phyloP scores from a whole-genome alignment of 2,329 filamentous ascomycete species.

The Beauveria medogensis region DNA sequence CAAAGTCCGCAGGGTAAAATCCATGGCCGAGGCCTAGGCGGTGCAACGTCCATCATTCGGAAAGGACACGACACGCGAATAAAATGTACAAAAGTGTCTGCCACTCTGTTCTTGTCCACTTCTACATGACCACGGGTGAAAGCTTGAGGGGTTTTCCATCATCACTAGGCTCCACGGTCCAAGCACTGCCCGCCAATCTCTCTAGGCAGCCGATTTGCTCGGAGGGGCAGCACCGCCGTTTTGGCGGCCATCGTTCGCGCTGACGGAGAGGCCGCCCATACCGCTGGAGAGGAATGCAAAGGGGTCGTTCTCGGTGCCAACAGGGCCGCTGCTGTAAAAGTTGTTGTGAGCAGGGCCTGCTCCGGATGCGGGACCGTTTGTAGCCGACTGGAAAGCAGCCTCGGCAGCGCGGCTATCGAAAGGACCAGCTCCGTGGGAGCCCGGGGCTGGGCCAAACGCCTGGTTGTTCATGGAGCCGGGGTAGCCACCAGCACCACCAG shows the following conservation, averaged over 20 bases:
- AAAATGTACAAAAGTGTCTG: conserved; percentile 1
- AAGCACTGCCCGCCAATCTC: background rate
- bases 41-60: conserved; percentile 32
- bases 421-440: conserved; percentile 72
- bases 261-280: conserved; percentile 65
- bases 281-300: conserved; percentile 73
- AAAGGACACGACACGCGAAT: conserved; percentile 16
- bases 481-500: conserved; percentile 61
- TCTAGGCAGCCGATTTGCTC: conserved; percentile 53
- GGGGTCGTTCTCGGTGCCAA: conserved; percentile 60
- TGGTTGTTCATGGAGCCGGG: conserved; percentile 74
- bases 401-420: conserved; percentile 93
- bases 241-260: conserved; percentile 55
- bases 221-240: conserved; percentile 50
- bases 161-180: background rate
- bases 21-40: background rate
- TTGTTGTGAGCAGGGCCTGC: conserved; percentile 61
- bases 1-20: conserved; percentile 31
- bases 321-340: conserved; percentile 47
- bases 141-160: background rate
- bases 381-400: conserved; percentile 84
- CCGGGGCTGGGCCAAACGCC: conserved; percentile 62
- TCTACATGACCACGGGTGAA: background rate
- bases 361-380: conserved; percentile 65
- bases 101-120: background rate